phyloP scores from a whole-genome alignment of 768 basidiomycete genomes.

The Ramaria sp. region DNA sequence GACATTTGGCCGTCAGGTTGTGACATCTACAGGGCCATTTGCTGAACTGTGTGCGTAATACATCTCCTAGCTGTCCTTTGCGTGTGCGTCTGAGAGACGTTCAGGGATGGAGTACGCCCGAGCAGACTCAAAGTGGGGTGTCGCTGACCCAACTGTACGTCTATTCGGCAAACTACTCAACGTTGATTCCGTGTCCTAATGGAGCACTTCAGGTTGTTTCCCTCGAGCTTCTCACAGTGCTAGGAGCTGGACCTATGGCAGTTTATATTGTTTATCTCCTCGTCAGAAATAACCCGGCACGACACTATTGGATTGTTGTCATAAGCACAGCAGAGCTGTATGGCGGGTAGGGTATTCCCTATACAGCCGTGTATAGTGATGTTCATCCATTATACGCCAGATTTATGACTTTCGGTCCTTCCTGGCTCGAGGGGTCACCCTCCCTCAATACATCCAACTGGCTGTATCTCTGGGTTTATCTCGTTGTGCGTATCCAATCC shows the following conservation, averaged over 20 bases:
- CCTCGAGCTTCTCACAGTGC: constrained; percentile 74
- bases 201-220: constrained; percentile 39
- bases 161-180: neutral
- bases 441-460: constrained; percentile 62
- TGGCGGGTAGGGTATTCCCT: constrained; percentile 43
- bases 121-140: constrained; percentile 77
- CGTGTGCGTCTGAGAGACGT: neutral
- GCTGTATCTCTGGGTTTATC: constrained; percentile 72
- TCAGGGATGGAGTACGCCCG: constrained; percentile 68
- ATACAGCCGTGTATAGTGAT: neutral
- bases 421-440: constrained; percentile 70
- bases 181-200: neutral
- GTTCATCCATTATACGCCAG: constrained; percentile 21
- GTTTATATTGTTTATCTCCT: constrained; percentile 63
- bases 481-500: constrained; percentile 45
- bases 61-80: neutral
- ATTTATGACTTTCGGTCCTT: constrained; percentile 86
- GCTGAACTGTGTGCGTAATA: constrained; percentile 60
- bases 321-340: constrained; percentile 69
- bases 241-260: constrained; percentile 61
- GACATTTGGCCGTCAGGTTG: constrained; percentile 61
- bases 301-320: constrained; percentile 69
- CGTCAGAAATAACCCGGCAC: constrained; percentile 48
- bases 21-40: constrained; percentile 54
- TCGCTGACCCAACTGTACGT: constrained; percentile 51